Base-by-base conservation (phyloP, 371 early-diverging fungal species). In the Mortierella polycephala region DNA sequence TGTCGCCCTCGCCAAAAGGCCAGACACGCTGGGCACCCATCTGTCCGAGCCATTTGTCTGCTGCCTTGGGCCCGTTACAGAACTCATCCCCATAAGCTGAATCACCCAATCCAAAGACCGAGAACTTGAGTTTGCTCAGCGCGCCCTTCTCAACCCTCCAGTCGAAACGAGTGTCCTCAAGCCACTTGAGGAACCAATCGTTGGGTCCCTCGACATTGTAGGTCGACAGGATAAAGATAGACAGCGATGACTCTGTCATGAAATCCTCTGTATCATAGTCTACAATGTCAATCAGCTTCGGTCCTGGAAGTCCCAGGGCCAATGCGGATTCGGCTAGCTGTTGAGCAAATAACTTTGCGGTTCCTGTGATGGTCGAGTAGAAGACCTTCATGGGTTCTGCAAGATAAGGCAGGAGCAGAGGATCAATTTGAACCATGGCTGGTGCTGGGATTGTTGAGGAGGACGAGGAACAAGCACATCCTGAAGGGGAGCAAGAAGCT, bases 31-130 rank as follows among this genome's bases (percentile, higher is more conserved):
- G 88, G 2, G 90, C 93, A n/a, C 91, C 92, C 65, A 94, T 79
- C 44, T 85, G 86, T 30, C 85, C 84, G 21, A 93, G 67, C 85
- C 86, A 90, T 66, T 87, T 87, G 71, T 92, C 90, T 9, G 85
- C 83, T 63, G 83, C 83, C 12, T 88, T 84, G 51, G 89, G 88
- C 11, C 83, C 82, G 61, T 88, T 90, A 45, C 77, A 76, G 71
- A 88, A 91, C 61, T 92, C 85, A 9, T 90, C 88, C 1, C 85
- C 85, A 74, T 93, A 94, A 7, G 87, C 93, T 0, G 91, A 90
- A 71, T 92, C 91, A 14, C 93, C 93, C 46, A 93, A 75, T 55
- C 93, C 93, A 83, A 92, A 93, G 14, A 94, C 89, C 0, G 92
- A 86, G 83, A 86, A 93, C 8, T 87, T 85, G 42, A 92, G 70